These are phyloP conservation scores for Drosera capensis DNA, from an alignment of 148 eudicot genomes.

Conservation along the genomic window DNA sequence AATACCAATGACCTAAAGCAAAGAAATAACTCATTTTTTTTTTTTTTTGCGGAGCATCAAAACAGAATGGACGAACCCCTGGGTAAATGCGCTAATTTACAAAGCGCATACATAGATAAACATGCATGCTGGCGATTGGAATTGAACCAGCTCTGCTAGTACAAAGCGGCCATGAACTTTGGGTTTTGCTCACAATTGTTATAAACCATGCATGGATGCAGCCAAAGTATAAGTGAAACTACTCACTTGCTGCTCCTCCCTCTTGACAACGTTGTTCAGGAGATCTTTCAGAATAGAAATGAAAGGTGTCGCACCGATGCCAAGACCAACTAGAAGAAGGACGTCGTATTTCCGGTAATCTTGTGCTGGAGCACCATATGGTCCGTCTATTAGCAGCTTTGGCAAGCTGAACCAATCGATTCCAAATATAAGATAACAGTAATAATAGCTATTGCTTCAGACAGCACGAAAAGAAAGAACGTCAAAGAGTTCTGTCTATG, in stretches of 20 bases:
- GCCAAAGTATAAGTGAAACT: not conserved
- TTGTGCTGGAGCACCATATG: conserved; percentile 98
- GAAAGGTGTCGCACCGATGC: conserved; percentile 96
- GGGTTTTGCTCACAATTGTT: not conserved
- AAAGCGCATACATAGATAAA: too few species aligned
- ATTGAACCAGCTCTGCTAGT: too few species aligned
- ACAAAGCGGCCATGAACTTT: too few species aligned
- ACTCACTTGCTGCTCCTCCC: conserved; percentile 73
- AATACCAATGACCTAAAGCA: too few species aligned
- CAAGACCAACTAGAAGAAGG: conserved; percentile 78
- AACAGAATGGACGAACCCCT: too few species aligned
- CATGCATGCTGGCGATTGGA: too few species aligned
- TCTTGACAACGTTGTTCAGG: conserved; percentile 68
- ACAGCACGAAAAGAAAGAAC: not conserved
- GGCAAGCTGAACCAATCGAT: conserved; percentile 89
- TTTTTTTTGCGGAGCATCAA: too few species aligned
- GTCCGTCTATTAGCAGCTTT: conserved; percentile 79
- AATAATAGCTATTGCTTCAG: not conserved
- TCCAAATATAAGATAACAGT: too few species aligned
- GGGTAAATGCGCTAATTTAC: too few species aligned
- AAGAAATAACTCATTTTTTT: too few species aligned
- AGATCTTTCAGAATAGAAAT: conserved; percentile 91
- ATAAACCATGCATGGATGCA: not conserved
- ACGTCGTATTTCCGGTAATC: conserved; percentile 87
- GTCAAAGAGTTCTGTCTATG: not conserved